phyloP scores from a whole-genome alignment of 305 asterid genomes.

The Nicotiana rustica region DNA sequence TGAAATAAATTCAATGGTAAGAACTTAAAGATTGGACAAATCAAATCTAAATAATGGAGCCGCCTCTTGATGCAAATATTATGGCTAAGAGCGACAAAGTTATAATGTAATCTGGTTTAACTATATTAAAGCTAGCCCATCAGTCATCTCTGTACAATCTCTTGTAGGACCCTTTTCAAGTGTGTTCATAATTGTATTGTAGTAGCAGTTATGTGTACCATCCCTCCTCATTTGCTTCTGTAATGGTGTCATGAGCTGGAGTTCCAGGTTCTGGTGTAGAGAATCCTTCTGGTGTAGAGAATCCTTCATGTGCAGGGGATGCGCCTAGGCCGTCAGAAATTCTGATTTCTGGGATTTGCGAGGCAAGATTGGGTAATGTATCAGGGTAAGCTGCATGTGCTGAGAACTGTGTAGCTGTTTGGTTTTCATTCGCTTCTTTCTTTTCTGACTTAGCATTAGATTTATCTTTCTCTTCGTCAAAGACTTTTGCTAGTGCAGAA shows the following conservation, averaged over 20 bases:
- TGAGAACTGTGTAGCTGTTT: background rate
- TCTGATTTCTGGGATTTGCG: conserved; percentile 19
- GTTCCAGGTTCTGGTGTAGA: conserved; percentile 32
- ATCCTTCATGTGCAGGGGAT: conserved; percentile 5
- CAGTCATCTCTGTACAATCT: conserved; percentile 2
- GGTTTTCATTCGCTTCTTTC: conserved; percentile 4
- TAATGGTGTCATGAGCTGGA: conserved; percentile 21
- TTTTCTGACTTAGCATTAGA: conserved; percentile 1
- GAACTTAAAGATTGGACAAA: background rate
- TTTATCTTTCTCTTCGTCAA: background rate
- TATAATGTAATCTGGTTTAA: background rate
- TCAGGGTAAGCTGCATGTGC: background rate
- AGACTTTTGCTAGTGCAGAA: conserved; percentile 22
- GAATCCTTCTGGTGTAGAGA: conserved; percentile 26
- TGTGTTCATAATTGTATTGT: too few relatives aligned
- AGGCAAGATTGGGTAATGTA: background rate
- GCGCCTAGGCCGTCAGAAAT: background rate
- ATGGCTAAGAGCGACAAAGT: background rate
- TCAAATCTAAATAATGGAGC: background rate
- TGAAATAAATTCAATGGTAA: background rate
- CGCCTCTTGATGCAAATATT: conserved; percentile 17
- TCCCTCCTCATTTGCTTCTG: background rate
- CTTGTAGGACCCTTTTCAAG: background rate
- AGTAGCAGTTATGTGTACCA: background rate
- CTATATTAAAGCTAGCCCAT: background rate